A percentile compares a stretch with the other conserved stretches of the same genome.
Evolutionary conservation across 352 stramenopile genomes (phyloP).

Genomic region (Peronospora destructor): DNA sequence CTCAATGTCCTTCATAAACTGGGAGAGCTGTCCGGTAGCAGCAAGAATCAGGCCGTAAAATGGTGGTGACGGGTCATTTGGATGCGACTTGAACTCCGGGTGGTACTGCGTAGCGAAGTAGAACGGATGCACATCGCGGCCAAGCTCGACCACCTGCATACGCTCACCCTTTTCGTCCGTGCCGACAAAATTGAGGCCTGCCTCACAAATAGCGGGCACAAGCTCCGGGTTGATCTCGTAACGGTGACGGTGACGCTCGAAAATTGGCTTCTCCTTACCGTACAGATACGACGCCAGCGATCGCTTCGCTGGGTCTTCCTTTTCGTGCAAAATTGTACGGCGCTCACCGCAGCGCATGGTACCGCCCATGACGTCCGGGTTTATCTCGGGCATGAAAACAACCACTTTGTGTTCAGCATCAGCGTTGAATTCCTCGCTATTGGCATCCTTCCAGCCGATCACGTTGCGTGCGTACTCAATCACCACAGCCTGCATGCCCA

Average conservation of each 20-base stretch:
- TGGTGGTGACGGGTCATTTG: slow-evolving; percentile 92
- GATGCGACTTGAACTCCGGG: slow-evolving; percentile 97
- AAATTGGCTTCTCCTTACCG: slow-evolving; percentile 79
- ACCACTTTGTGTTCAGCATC: slow-evolving; percentile 89
- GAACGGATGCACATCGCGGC: slow-evolving; percentile 93
- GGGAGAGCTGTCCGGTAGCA: slow-evolving; percentile 66
- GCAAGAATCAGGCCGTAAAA: slow-evolving; percentile 96
- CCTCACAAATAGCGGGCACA: slow-evolving; percentile 84
- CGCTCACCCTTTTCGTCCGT: slow-evolving; percentile 94
- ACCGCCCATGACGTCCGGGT: slow-evolving; percentile 96
- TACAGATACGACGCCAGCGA: slow-evolving; percentile 90
- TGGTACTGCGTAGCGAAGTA: slow-evolving; percentile 99
- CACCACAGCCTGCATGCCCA: slow-evolving; percentile 93
- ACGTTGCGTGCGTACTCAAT: slow-evolving; percentile 97
- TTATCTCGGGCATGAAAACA: slow-evolving; percentile 99
- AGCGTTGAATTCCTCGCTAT: slow-evolving; percentile 93
- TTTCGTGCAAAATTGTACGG: slow-evolving; percentile 89
- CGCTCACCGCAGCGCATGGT: slow-evolving; percentile 99
- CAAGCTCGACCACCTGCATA: slow-evolving; percentile 99
- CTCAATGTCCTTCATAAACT: slow-evolving; percentile 53
- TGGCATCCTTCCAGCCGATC: slow-evolving; percentile 88
- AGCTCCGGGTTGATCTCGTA: slow-evolving; percentile 98
- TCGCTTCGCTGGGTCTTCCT: slow-evolving; percentile 72
- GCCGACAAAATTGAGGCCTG: slow-evolving; percentile 96
- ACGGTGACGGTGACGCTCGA: slow-evolving; percentile 97